phyloP scores from a whole-genome alignment of 768 basidiomycete genomes.

The Lactifluus rugatus region DNA sequence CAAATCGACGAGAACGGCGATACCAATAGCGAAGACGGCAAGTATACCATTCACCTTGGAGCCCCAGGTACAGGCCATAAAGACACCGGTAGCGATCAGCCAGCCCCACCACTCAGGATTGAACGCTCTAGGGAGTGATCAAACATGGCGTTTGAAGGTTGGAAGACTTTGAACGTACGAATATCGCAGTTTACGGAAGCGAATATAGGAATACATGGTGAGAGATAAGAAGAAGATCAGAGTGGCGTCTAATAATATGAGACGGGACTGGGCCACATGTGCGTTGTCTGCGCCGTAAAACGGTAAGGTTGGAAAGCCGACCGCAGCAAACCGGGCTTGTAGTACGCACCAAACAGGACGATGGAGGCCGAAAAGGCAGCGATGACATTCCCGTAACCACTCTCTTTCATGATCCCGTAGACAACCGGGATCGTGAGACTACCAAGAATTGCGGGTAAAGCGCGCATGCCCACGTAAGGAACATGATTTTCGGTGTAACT shows the following conservation, averaged over 20 bases:
- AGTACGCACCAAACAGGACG: conserved; percentile 72
- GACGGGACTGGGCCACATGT: conserved; percentile 90
- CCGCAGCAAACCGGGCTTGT: neutral
- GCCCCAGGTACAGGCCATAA: conserved; percentile 93
- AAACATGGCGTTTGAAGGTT: neutral
- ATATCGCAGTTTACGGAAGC: conserved; percentile 92
- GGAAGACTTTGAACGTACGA: conserved; percentile 37
- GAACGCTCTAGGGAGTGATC: conserved; percentile 55
- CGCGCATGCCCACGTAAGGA: conserved; percentile 89
- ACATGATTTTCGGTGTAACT: conserved; percentile 80
- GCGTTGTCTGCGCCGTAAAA: conserved; percentile 63
- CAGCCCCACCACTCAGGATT: conserved; percentile 90
- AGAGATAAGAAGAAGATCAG: conserved; percentile 94
- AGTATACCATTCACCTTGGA: conserved; percentile 97
- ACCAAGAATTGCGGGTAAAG: conserved; percentile 84
- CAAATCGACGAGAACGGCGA: conserved; percentile 86
- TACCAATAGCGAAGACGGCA: conserved; percentile 80
- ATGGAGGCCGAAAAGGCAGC: conserved; percentile 83
- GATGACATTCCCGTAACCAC: conserved; percentile 86
- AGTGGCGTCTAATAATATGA: conserved; percentile 91
- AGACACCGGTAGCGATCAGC: conserved; percentile 81
- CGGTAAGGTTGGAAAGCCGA: neutral
- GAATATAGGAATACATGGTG: conserved; percentile 86
- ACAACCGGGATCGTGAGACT: conserved; percentile 86
- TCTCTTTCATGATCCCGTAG: conserved; percentile 96